Evolutionary conservation across 768 basidiomycete genomes (phyloP).

Genomic region (Suillus subaureus): DNA sequence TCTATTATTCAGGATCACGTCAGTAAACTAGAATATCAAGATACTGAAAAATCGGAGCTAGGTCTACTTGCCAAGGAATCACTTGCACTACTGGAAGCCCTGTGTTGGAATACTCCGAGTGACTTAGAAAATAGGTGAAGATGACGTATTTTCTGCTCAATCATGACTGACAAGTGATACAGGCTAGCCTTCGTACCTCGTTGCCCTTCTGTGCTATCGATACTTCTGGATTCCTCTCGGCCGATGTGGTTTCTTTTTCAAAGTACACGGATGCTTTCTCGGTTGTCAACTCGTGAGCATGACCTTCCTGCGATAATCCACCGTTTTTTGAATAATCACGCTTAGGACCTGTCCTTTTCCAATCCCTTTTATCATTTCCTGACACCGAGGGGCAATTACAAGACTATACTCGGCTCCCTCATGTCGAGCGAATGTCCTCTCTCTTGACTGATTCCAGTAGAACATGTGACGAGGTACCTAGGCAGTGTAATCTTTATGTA

Average conservation of each 20-base stretch:
- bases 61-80: slow-evolving; percentile 42
- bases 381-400: slow-evolving; percentile 26
- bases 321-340: slow-evolving; percentile 5
- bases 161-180: not conserved
- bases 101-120: slow-evolving; percentile 51
- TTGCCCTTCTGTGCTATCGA: slow-evolving; percentile 44
- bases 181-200: slow-evolving; percentile 45
- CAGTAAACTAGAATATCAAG: slow-evolving; percentile 35
- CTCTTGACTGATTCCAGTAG: slow-evolving; percentile 47
- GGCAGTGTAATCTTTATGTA: slow-evolving; percentile 3
- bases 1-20: slow-evolving; percentile 43
- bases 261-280: slow-evolving; percentile 50
- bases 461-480: slow-evolving; percentile 44
- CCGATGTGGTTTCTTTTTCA: slow-evolving; percentile 53
- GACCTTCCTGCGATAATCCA: slow-evolving; percentile 1
- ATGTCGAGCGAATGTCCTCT: slow-evolving; percentile 53
- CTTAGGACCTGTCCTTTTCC: slow-evolving; percentile 46
- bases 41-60: slow-evolving; percentile 25
- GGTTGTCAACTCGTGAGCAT: slow-evolving; percentile 57
- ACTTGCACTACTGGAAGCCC: slow-evolving; percentile 52
- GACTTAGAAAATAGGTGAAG: slow-evolving; percentile 40
- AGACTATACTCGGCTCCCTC: slow-evolving; percentile 37
- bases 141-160: not conserved
- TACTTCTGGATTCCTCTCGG: slow-evolving; percentile 52
- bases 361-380: slow-evolving; percentile 43